Base-by-base conservation (phyloP, 345 rosid genomes). In the Salix koriyanagi region DNA sequence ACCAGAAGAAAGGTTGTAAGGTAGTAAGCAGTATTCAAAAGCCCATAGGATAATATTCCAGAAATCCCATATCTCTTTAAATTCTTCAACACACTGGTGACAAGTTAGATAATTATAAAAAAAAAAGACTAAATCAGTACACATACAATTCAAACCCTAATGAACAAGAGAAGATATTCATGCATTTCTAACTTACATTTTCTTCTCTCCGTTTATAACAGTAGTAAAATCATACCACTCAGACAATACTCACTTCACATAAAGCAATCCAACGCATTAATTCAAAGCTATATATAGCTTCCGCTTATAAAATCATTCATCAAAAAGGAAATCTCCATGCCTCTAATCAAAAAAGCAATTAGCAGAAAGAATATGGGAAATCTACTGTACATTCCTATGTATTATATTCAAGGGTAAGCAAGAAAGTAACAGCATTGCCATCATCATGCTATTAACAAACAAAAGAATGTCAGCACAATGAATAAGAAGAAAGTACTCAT, bases 1-100 rank as follows among this genome's bases (percentile, higher is more conserved):
- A 91, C 97, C 81, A 92, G 72, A 37, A 94, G 92, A 82, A 91
- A 94, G 42, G 91, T 87, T 25, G 85, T 84, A 54, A 86, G 87
- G 80, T 94, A 92, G 86, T 94, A 94, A 39, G 84, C 91, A 23
- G 97, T 92, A 78, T 91, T 94, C 69, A 94, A 80, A 65, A 94
- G 75, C 70, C 96, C 98, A 80, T 94, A 94, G 0, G 97, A 91
- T 80, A 92, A 81, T 67, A 94, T 62, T 76, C 98, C 98, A 62
- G 97, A 89, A 65, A 90, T 75, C 80, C 97, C 97, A 72, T 91
- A 94, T 88, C 92, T 89, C 87, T 83, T 91, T 80, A 94, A 73
- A 80, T 85, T 90, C 86, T 75, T 72, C 81, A 92, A 76, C 74
- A 89, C 80, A 88, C 94, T 94, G 78, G 74, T 94, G 78, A 74